These are phyloP conservation scores for Crithidia expoeki DNA, from an alignment of 208 protist species.

Conservation along the genomic window DNA sequence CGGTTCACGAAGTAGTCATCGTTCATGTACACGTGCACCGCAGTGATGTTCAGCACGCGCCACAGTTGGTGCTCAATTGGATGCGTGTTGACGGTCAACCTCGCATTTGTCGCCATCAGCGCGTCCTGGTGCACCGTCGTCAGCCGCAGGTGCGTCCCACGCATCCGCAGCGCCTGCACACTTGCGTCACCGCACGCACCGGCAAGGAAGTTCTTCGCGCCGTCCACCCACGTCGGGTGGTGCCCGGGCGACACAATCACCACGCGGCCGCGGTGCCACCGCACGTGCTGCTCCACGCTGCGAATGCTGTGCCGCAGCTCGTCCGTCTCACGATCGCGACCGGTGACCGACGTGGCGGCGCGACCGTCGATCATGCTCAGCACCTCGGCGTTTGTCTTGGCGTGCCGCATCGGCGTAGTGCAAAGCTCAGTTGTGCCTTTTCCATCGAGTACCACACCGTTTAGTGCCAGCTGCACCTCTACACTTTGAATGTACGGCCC, in stretches of 20 bases:
- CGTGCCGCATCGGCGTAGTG: constrained; percentile 23
- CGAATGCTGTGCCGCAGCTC: constrained; percentile 95
- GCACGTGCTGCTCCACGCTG: constrained; percentile 92
- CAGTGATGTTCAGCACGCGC: constrained; percentile 53
- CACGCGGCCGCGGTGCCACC: constrained; percentile 89
- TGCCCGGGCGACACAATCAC: constrained; percentile 97
- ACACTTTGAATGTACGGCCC: constrained; percentile 9
- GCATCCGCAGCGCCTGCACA: constrained; percentile 27
- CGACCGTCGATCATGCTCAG: constrained; percentile 9
- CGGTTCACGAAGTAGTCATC: constrained; percentile 83
- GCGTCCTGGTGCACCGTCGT: constrained; percentile 72
- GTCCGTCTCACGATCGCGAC: constrained; percentile 55
- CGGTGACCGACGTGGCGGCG: background rate
- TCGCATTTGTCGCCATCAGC: constrained; percentile 41
- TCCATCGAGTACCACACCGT: constrained; percentile 22
- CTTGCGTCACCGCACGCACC: constrained; percentile 31
- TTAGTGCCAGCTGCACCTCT: constrained; percentile 20
- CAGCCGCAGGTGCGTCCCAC: constrained; percentile 58
- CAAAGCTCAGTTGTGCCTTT: constrained; percentile 26
- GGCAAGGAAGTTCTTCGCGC: constrained; percentile 58
- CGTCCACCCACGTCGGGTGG: constrained; percentile 89
- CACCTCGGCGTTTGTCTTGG: constrained; percentile 29
- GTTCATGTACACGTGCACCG: constrained; percentile 72
- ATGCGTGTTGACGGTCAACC: constrained; percentile 60
- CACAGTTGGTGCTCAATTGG: constrained; percentile 65